A percentile compares a stretch with the other conserved stretches of the same genome.
phyloP scores from a whole-genome alignment of 2,329 filamentous ascomycete genomes.

The Curvularia eragrostidis region DNA sequence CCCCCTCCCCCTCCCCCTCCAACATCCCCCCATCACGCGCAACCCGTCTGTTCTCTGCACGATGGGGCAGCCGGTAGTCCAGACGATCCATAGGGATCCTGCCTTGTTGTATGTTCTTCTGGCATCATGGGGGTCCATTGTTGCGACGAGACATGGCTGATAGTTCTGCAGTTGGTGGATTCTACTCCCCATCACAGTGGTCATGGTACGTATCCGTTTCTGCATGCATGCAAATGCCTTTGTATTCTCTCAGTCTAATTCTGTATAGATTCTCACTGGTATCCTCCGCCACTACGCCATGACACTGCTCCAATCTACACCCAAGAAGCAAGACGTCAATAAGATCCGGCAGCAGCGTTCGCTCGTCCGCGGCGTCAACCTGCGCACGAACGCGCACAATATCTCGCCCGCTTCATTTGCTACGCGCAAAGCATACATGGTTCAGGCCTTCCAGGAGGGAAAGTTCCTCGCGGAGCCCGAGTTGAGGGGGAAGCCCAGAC shows the following conservation, averaged over 20 bases:
- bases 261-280: conserved; percentile 79
- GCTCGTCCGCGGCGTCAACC: conserved; percentile 81
- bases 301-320: conserved; percentile 83
- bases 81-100: conserved; percentile 98
- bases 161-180: conserved; percentile 86
- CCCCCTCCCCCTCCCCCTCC: conserved; percentile 18
- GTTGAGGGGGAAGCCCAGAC: conserved; percentile 80
- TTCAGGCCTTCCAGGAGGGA: conserved; percentile 82
- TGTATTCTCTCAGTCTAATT: conserved; percentile 18
- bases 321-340: conserved; percentile 79
- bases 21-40: conserved; percentile 21
- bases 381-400: conserved; percentile 81
- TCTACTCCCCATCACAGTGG: conserved; percentile 92
- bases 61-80: conserved; percentile 86
- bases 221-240: background rate
- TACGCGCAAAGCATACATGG: conserved; percentile 78
- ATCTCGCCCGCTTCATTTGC: conserved; percentile 81
- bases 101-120: conserved; percentile 81
- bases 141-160: conserved; percentile 28
- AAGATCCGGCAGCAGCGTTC: conserved; percentile 84
- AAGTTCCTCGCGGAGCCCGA: conserved; percentile 90
- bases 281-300: conserved; percentile 95
- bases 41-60: conserved; percentile 36
- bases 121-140: background rate
- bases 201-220: conserved; percentile 71